Evolutionary conservation across 148 eudicot genomes (phyloP).

Genomic region (Pharnaceum exiguum): DNA sequence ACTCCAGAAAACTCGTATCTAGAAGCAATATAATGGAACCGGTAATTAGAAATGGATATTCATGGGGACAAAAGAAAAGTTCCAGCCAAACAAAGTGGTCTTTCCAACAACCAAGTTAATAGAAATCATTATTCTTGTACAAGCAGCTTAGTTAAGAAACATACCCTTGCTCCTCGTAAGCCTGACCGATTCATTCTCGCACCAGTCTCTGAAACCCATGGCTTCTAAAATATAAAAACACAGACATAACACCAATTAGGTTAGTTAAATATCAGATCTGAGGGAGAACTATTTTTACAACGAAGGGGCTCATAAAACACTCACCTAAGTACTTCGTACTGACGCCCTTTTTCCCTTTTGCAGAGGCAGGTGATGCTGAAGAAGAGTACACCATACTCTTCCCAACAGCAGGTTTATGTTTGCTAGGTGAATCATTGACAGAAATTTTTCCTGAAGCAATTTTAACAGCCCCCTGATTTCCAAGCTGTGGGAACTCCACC

Average conservation of each 20-base stretch:
- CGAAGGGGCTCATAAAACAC: background rate
- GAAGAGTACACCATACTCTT: conserved; percentile 30
- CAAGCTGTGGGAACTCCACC: conserved; percentile 71
- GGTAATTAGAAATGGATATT: background rate
- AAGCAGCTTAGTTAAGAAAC: background rate
- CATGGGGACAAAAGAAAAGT: background rate
- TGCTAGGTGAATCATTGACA: conserved; percentile 40
- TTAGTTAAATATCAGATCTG: background rate
- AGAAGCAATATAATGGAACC: background rate
- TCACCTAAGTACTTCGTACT: conserved; percentile 65
- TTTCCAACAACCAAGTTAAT: background rate
- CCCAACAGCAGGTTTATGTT: conserved; percentile 50
- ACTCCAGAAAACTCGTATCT: conserved; percentile 96
- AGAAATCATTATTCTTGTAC: background rate
- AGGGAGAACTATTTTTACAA: background rate
- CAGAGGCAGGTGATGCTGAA: conserved; percentile 47
- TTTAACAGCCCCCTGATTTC: conserved; percentile 58
- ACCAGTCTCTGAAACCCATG: conserved; percentile 91
- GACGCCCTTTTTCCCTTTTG: conserved; percentile 58
- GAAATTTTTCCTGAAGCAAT: conserved; percentile 54
- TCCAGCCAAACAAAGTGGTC: background rate
- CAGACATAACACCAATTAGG: background rate
- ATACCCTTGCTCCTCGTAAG: conserved; percentile 88
- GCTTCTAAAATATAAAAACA: conserved; percentile 59
- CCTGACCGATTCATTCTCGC: conserved; percentile 83